These are phyloP conservation scores for Leccinum fallax DNA, from an alignment of 1,284 basidiomycete species.

Conservation along the genomic window DNA sequence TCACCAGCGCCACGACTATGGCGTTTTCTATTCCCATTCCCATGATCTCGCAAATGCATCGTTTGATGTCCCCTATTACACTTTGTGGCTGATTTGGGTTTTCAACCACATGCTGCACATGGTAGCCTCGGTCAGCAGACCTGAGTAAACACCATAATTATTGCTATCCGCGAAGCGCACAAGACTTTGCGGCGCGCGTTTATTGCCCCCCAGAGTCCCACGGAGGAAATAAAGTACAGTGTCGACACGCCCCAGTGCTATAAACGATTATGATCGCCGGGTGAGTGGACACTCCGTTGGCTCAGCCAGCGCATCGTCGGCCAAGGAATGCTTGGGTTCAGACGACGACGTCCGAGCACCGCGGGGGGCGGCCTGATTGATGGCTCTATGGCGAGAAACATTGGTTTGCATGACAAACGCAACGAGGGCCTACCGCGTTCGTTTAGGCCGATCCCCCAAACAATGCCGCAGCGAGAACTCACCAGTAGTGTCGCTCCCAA, in stretches of 20 bases:
- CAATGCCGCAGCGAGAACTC: slow-evolving; percentile 26
- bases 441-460: background rate
- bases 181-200: background rate
- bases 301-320: slow-evolving; percentile 26
- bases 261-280: slow-evolving; percentile 3
- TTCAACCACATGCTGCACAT: background rate
- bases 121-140: background rate
- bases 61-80: background rate
- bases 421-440: slow-evolving; percentile 11
- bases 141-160: background rate
- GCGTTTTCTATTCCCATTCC: background rate
- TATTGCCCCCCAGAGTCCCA: slow-evolving; percentile 1
- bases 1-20: background rate
- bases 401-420: slow-evolving; percentile 32
- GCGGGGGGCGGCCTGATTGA: slow-evolving; percentile 8
- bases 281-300: slow-evolving; percentile 4
- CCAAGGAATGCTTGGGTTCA: slow-evolving; percentile 8
- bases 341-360: slow-evolving; percentile 10
- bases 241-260: background rate
- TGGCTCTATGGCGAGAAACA: slow-evolving; percentile 22
- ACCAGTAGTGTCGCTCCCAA: slow-evolving; percentile 52
- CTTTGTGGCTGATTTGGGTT: background rate
- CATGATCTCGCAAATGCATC: background rate
- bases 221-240: background rate
- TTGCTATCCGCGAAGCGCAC: background rate